Evolutionary conservation across 176 grass and related monocot species (phyloP), one percentile per base, ranked within the genome.

Genomic region (Saccharum spontaneum): DNA sequence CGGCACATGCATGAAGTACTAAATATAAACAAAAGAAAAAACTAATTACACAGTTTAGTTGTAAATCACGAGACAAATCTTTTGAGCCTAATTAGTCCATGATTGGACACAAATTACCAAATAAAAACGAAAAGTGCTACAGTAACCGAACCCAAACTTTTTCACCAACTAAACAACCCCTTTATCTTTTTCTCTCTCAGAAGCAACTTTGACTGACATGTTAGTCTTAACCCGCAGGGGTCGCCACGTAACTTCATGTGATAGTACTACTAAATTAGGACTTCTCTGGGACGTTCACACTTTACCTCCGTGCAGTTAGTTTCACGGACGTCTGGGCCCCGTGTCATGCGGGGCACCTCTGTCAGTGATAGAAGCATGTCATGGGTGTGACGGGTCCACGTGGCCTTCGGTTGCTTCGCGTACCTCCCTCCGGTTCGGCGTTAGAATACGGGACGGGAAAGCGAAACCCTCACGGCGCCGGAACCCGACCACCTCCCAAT

Each of bases 271-370:
- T 75, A 59, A 75, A 43, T 20, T 10, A 61, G 68, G 45, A 52
- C 71, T 26, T 22, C 30, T 16, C 31, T 26, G 62, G 71, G 17
- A 44, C 49, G 13, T 7, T 69, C 2, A 15, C 0, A n/a, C 41
- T 12, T 7, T 0, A 8, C 1, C 0, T 1, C 0, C 5, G 0
- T 0, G 0, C 1, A 4, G 1, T 1, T 4, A 0, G 10, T 5
- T 18, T 44, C 79, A 79, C 74, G n/a, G 75, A 41, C 48, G 1
- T 0, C 0, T 0, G 1, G 44, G 84, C 4, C 22, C 28, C 2
- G 0, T 0, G 8, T 0, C 5, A 0, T 0, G 0, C 0, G 0
- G 12, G 89, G 1, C 0, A 9, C 0, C 0, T n/a, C 0, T 87
- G 89, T 84, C 84, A 87, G 80, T 36, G 23, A 73, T 0, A 4